phyloP scores from a whole-genome alignment of 257 asterid genomes.

The Euphrasia confusa region DNA sequence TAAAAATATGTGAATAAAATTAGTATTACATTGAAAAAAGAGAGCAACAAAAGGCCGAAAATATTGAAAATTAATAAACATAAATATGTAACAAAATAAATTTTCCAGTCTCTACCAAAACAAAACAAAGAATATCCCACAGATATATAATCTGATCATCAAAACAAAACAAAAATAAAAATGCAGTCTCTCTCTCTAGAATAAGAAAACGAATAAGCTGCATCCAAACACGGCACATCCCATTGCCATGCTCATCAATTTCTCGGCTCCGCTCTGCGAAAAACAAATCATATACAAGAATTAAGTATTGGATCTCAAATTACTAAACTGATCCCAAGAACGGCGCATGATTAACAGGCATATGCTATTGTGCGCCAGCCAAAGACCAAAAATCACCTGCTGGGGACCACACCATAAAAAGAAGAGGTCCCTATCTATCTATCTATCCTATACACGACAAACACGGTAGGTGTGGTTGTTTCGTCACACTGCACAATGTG shows the following conservation, averaged over 20 bases:
- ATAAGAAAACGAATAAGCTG: slow-evolving; percentile 34
- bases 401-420: not conserved
- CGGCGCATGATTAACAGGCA: too few species aligned
- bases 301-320: not conserved
- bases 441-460: not conserved
- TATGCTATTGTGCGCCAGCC: not conserved
- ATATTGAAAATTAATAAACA: too few species aligned
- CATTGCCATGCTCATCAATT: slow-evolving; percentile 50
- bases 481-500: not conserved
- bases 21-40: too few species aligned
- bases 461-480: not conserved
- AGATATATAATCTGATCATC: not conserved
- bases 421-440: too few species aligned
- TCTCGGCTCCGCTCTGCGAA: slow-evolving; percentile 79
- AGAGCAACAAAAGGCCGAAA: too few species aligned
- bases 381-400: not conserved
- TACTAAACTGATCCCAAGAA: too few species aligned
- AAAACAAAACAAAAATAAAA: too few species aligned
- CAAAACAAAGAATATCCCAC: not conserved
- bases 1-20: too few species aligned
- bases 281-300: not conserved
- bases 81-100: too few species aligned
- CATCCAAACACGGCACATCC: slow-evolving; percentile 58
- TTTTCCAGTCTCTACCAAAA: not conserved
- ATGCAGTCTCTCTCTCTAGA: slow-evolving; percentile 14